Conservation (phyloP, 140 eudicot genomes). For the Ambrosia hybrid region DNA sequence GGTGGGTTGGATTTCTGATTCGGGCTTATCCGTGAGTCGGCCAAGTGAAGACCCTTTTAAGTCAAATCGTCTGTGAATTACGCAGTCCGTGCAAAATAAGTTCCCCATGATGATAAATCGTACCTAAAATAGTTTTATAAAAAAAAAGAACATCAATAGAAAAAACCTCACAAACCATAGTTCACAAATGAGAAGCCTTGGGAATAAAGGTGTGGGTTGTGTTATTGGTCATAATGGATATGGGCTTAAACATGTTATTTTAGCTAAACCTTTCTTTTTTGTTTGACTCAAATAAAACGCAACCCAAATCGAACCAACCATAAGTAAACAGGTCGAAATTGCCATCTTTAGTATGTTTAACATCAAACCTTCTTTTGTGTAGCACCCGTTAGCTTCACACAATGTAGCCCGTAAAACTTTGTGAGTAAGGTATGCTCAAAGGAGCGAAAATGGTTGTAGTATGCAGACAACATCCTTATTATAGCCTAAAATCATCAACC, state of each 20-base stretch:
- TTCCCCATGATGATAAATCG: constrained; percentile 94
- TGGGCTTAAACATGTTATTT: neutral
- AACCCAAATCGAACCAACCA: neutral
- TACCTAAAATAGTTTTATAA: constrained; percentile 42
- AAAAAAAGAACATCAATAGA: constrained; percentile 9
- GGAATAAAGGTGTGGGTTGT: neutral
- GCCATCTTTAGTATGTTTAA: neutral
- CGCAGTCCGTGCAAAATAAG: constrained; percentile 63
- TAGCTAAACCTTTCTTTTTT: neutral
- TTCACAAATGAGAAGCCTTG: neutral
- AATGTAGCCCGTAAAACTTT: constrained; percentile 80
- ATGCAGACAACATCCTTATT: constrained; percentile 82
- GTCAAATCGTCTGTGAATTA: constrained; percentile 88
- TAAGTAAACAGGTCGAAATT: constrained; percentile 1
- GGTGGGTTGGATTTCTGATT: constrained; percentile 76
- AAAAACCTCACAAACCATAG: neutral
- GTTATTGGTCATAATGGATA: neutral
- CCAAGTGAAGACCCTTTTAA: constrained; percentile 98
- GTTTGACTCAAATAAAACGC: constrained; percentile 1
- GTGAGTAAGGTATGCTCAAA: constrained; percentile 86
- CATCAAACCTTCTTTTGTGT: constrained; percentile 77
- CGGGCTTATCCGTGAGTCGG: constrained; percentile 89
- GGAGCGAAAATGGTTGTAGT: constrained; percentile 78
- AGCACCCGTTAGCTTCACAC: constrained; percentile 83
- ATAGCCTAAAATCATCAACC: constrained; percentile 53